Conservation (phyloP, 2,329 filamentous ascomycete species). For the Cercospora beticola region DNA sequence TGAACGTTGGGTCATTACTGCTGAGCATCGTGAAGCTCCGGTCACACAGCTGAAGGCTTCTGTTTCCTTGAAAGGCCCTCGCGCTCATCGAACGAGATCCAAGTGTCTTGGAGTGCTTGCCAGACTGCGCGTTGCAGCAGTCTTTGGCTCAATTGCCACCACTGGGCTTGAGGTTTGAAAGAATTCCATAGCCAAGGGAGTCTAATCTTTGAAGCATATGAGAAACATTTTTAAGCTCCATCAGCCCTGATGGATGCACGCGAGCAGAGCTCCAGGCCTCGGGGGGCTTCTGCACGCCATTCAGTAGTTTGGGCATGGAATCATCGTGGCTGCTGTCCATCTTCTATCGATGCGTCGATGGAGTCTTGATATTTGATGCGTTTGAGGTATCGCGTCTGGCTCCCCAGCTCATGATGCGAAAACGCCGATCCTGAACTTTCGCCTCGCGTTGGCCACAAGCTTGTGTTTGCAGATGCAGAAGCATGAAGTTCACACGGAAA, state of each 20-base stretch:
- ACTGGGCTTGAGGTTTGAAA: neutral
- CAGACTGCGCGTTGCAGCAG: neutral
- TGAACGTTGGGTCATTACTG: neutral
- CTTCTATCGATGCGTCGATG: neutral
- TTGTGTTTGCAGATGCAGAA: neutral
- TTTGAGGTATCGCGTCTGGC: neutral
- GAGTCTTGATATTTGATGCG: neutral
- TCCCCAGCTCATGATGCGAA: neutral
- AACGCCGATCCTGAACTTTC: slow-evolving; percentile 3
- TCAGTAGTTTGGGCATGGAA: neutral
- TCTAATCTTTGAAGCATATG: neutral
- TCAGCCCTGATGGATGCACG: neutral
- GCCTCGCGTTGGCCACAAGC: neutral
- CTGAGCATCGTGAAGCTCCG: neutral
- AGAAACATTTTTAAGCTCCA: neutral
- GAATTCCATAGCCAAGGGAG: neutral
- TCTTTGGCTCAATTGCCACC: too few species aligned
- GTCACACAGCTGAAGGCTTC: neutral
- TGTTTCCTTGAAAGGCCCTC: neutral
- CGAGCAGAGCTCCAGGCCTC: neutral
- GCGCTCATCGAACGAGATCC: neutral
- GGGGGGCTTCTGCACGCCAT: neutral
- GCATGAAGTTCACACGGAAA: neutral
- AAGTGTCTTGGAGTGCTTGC: neutral
- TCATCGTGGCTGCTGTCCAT: neutral